Evolutionary conservation across 2,329 filamentous ascomycete species (phyloP), one percentile per base, ranked within the genome.

Genomic region (Fusarium nematophilum): DNA sequence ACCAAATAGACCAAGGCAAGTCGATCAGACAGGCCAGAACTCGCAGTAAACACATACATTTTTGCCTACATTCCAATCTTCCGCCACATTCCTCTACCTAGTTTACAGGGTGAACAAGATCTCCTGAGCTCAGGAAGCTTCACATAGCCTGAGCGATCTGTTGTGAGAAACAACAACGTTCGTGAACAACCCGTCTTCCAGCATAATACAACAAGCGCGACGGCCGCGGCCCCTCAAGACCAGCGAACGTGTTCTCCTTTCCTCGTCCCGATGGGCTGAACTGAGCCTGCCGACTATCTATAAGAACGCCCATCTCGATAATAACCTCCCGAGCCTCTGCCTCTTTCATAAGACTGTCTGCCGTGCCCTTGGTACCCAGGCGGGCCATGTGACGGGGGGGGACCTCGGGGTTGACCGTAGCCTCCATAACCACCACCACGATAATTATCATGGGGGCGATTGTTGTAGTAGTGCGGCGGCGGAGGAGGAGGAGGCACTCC

Each of bases 401-500:
- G 62, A 29, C 57, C 65, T 33, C 57, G 50, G 29, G 61, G 54
- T 36, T 68, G 57, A 33, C 65, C 58, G 39, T 64, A 59, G 25
- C 62, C 65, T 23, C 59, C 52, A 37, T 63, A 49, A n/a, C 62
- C 64, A 8, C 53, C 56, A 18, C 59, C 54, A 11, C 58, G 47
- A 10, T 52, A 51, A 25, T 55, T 56, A 14, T 63, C 56, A 10
- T 60, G 57, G 9, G 48, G 39, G 27, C 54, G 60, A n/a, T 52
- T 50, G 25, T 64, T 66, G 47, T 70, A 64, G 43, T 68, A 61
- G 25, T 66, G 53, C 13, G 54, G 31, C 34, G 67, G 53, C 23
- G 72, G 72, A 36, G 72, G 72, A 5, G 72, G 72, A 14, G 72
- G 72, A 17, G 72, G 72, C 9, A 71, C 64, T n/a, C 72, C 72